Evolutionary conservation across 2,329 filamentous ascomycete species (phyloP), one percentile per base, ranked within the genome.

Genomic region (Claviceps monticola): DNA sequence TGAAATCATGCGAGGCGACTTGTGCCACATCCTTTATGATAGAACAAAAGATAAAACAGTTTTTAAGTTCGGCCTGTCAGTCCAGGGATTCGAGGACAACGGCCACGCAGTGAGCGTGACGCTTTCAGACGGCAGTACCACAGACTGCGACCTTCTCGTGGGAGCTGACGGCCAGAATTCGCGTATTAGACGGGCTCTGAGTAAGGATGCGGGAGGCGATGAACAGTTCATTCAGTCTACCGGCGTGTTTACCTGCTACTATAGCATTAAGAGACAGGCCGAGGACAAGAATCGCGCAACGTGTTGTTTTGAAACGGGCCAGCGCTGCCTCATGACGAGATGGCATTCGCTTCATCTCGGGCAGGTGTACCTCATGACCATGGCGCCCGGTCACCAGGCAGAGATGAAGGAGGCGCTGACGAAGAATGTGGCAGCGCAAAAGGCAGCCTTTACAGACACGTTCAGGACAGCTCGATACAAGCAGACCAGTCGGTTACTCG

Each of bases 1-100:
- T 39, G 77, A 80, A 61, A 78, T 80, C 47, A 71, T 80, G 68
- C 65, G 77, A 8, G 75, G 73, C 0, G 73, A 78, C 50, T 55
- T 80, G 34, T 71, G 68, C 13, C 59, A 57, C 1, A 56, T 79
- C 1, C 52, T 80, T 0, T 68, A 74, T 29, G 64, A 66, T 34
- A 56, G 61, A 1, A 59, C 58, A 0, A 59, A 58, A 17, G 57
- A 60, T 11, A 55, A 57, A 0, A 54, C 61, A 0, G 57, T 54
- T 41, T 68, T 65, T 34, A 16, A 62, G 0, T 70, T 68, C 37
- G 6, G 51, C 14, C 16, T 38, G 37, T 46, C 48, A 8, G 51
- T 53, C 21, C 17, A 48, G 4, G 23, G 1, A 6, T 53, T 50
- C 13, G 48, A 50, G 7, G 34, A 48, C 3, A 36, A 26, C 4